A percentile compares a stretch with the other conserved stretches of the same genome.
Evolutionary conservation across 1,139 yeast species (phyloP).

Genomic region (Yamadazyma friedrichii): DNA sequence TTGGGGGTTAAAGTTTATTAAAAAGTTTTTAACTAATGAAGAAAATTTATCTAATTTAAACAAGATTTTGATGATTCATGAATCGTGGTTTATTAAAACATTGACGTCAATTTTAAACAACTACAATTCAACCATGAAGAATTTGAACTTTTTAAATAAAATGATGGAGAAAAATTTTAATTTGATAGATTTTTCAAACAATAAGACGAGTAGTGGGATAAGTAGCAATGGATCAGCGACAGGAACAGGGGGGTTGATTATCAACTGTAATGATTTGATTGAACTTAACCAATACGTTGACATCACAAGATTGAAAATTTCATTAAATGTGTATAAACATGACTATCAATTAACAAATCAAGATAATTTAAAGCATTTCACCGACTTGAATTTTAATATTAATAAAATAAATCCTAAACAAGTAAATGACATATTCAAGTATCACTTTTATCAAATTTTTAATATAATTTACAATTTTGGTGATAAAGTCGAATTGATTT

Average conservation of each 20-base stretch:
- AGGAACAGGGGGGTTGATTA: slow-evolving; percentile 9
- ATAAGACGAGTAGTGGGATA: neutral
- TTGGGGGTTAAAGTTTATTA: slow-evolving; percentile 75
- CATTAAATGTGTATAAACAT: slow-evolving; percentile 64
- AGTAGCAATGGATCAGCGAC: no score
- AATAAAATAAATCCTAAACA: slow-evolving; percentile 7
- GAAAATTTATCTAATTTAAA: slow-evolving; percentile 38
- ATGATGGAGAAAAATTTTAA: slow-evolving; percentile 24
- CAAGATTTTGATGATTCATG: slow-evolving; percentile 81
- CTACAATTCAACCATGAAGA: slow-evolving; percentile 34
- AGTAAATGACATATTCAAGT: slow-evolving; percentile 31
- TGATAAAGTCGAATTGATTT: slow-evolving; percentile 43
- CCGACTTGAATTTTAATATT: slow-evolving; percentile 5
- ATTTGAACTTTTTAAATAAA: slow-evolving; percentile 27
- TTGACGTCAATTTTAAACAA: slow-evolving; percentile 72
- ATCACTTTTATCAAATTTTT: slow-evolving; percentile 50
- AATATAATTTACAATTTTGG: slow-evolving; percentile 34
- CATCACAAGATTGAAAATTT: slow-evolving; percentile 72
- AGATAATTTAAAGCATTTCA: slow-evolving; percentile 3
- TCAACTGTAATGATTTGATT: slow-evolving; percentile 52
- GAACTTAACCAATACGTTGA: slow-evolving; percentile 67
- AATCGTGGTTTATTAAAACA: slow-evolving; percentile 85
- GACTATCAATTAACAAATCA: slow-evolving; percentile 24
- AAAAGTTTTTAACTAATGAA: slow-evolving; percentile 55
- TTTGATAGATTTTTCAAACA: slow-evolving; percentile 14